Evolutionary conservation across 1,284 basidiomycete species (phyloP).

Genomic region (Sporisorium graminicola): DNA sequence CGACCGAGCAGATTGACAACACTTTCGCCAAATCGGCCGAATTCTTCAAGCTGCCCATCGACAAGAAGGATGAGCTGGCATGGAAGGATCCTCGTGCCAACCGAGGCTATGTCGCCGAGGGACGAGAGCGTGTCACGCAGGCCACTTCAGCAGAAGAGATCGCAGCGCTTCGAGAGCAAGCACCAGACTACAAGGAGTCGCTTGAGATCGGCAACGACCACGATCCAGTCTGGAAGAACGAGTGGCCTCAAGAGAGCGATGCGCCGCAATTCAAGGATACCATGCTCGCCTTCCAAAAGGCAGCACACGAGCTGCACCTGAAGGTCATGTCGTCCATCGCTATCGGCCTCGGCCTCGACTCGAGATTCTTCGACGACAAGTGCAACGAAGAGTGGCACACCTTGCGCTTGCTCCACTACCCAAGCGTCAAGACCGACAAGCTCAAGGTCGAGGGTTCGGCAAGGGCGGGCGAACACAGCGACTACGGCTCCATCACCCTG

Average conservation of each 20-base stretch:
- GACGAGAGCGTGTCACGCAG: conserved; percentile 84
- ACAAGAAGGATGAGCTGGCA: conserved; percentile 74
- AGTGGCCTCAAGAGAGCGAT: conserved; percentile 79
- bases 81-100: conserved; percentile 78
- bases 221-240: conserved; percentile 75
- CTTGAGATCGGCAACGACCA: conserved; percentile 84
- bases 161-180: conserved; percentile 75
- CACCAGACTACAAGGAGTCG: conserved; percentile 80
- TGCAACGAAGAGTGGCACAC: conserved; percentile 28
- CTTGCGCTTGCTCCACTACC: conserved; percentile 29
- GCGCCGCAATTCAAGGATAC: conserved; percentile 78
- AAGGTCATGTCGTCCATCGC: conserved; percentile 84
- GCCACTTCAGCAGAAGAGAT: conserved; percentile 78
- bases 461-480: conserved; percentile 29
- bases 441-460: conserved; percentile 27
- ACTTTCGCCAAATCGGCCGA: conserved; percentile 79
- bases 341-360: conserved; percentile 75
- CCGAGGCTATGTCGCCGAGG: conserved; percentile 82
- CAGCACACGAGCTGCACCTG: conserved; percentile 77
- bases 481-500: conserved; percentile 28
- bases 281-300: conserved; percentile 81
- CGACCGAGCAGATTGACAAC: conserved; percentile 54
- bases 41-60: conserved; percentile 79
- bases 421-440: conserved; percentile 21
- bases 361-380: conserved; percentile 27